A percentile compares a stretch with the other conserved stretches of the same genome.
These are phyloP conservation scores for Sicyos edulis DNA, from an alignment of 306 rosid genomes.

Conservation along the genomic window DNA sequence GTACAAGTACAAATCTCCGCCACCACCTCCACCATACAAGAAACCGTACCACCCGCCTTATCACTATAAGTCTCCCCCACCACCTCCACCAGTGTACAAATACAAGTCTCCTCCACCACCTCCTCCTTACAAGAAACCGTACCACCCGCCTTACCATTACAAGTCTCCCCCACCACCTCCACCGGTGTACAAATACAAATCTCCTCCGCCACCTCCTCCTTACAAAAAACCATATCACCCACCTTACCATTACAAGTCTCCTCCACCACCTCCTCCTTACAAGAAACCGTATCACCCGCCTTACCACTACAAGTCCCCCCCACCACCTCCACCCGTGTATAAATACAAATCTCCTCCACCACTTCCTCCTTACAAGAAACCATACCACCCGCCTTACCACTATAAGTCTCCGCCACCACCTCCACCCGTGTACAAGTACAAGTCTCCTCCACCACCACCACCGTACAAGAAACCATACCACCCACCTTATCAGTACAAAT, in stretches of 20 bases:
- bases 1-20: background rate
- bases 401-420: constrained; percentile 7
- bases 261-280: too few species aligned
- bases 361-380: too few species aligned
- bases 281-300: too few species aligned
- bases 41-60: too few species aligned
- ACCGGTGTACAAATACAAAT: background rate
- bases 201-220: background rate
- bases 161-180: constrained; percentile 2
- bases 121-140: background rate
- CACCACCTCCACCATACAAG: background rate
- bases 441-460: too few species aligned
- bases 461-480: too few species aligned
- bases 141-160: background rate
- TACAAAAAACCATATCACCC: background rate
- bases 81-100: background rate
- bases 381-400: too few species aligned
- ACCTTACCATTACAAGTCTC: background rate
- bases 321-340: background rate
- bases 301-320: too few species aligned
- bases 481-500: too few species aligned
- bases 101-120: constrained; percentile 5
- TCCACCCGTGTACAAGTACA: too few species aligned
- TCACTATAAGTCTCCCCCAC: background rate
- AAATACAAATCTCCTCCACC: too few species aligned